Base-by-base conservation (phyloP, 2,329 filamentous ascomycete genomes). In the Cladosporium sp. region DNA sequence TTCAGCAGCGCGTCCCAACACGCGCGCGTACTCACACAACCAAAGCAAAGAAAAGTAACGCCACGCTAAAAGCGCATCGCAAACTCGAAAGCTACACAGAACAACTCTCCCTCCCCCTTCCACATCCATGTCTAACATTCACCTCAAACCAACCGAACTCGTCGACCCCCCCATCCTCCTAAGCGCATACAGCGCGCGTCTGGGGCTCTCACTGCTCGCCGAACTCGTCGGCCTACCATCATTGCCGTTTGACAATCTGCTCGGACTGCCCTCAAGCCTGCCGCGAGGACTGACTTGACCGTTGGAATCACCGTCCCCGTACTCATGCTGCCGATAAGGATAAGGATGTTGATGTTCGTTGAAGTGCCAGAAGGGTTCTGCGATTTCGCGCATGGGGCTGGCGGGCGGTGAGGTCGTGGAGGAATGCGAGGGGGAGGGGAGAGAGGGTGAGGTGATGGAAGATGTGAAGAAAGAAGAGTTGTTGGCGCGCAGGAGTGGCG, bases 221-320 rank as follows among this genome's bases (percentile, higher is more conserved):
- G 34, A 56, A 53, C 52, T 64, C 52, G 43, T 56, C 53, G 32
- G 49, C 50, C 49, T 54, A 24, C 6, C 24, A 18, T 48, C 34
- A 12, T n/a, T n/a, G n/a, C n/a, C n/a, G n/a, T n/a, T n/a, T n/a
- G 45, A 36, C 22, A 27, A 9, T 27, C 22, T 27, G 22, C 22
- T 27, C 5, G 22, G 22, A 27, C 22, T 27, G 45, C 43, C 38
- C 39, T 50, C 39, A 11, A 27, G 34, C 43, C 47, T 19, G 48
- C 49, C 36, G 55, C 53, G 43, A 53, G 53, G 13, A 52, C 32
- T 36, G 32, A 11, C n/a, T n/a, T n/a, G n/a, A n/a, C n/a, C n/a
- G n/a, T 9, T 5, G n/a, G 18, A 19, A 50, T 40, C 24, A 45
- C 58, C 43, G 56, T 58, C 38, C 47, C 56, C 30, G 48, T 50